phyloP scores from a whole-genome alignment of 768 basidiomycete species.

The Amanita fuliginea region DNA sequence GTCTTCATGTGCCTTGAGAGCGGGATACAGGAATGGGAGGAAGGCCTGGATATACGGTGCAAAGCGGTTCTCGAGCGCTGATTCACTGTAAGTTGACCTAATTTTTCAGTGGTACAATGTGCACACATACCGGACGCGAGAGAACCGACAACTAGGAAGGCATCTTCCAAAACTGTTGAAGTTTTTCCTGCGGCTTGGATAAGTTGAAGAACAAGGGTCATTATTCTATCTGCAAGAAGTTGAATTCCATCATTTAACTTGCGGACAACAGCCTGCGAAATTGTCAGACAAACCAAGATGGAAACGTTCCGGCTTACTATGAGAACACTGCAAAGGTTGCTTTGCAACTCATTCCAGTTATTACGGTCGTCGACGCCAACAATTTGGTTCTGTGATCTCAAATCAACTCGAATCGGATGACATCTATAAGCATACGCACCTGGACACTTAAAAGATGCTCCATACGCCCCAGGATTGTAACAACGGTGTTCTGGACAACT shows the following conservation, averaged over 20 bases:
- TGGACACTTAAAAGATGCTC: constrained; percentile 80
- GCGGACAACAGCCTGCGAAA: constrained; percentile 64
- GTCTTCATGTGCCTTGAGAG: constrained; percentile 89
- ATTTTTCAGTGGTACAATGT: not conserved
- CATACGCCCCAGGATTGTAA: constrained; percentile 82
- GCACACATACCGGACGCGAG: constrained; percentile 52
- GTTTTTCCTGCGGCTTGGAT: constrained; percentile 85
- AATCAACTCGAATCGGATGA: not conserved
- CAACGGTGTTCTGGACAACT: constrained; percentile 72
- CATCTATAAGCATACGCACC: constrained; percentile 27
- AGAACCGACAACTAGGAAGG: constrained; percentile 88
- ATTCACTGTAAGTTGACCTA: constrained; percentile 1
- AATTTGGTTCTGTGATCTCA: constrained; percentile 63
- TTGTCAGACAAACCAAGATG: not conserved
- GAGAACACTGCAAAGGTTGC: constrained; percentile 86
- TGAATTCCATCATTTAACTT: constrained; percentile 75
- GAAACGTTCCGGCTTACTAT: constrained; percentile 42
- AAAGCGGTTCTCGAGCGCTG: constrained; percentile 71
- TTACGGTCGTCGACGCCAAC: constrained; percentile 92
- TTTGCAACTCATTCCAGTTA: constrained; percentile 98
- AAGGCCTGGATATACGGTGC: constrained; percentile 78
- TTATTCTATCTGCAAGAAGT: constrained; percentile 87
- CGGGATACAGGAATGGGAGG: constrained; percentile 44
- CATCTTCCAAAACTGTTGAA: constrained; percentile 92
- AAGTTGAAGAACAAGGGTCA: constrained; percentile 81